Percentiles rank a stretch among this genome's conserved stretches.
Evolutionary conservation across 352 stramenopile genomes (phyloP).

Genomic region (Pythium rishiriense): DNA sequence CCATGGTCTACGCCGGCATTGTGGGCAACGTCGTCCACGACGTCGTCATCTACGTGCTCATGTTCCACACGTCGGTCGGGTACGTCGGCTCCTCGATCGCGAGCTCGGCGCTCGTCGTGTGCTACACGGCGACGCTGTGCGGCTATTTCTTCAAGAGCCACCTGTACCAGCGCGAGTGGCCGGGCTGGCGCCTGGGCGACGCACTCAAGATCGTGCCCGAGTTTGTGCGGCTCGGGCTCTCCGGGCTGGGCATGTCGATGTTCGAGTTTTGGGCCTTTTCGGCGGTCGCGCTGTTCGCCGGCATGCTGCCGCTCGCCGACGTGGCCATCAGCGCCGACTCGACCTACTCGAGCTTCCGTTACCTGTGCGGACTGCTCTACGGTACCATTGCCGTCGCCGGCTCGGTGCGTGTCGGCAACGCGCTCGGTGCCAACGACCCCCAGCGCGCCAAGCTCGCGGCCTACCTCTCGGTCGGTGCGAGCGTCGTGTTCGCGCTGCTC

Average conservation of each 20-base stretch:
- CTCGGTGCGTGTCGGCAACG: constrained; percentile 85
- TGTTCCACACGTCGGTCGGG: constrained; percentile 75
- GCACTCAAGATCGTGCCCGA: constrained; percentile 64
- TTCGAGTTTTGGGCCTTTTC: constrained; percentile 89
- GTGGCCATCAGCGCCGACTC: constrained; percentile 86
- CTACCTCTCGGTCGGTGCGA: constrained; percentile 55
- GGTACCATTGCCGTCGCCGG: constrained; percentile 63
- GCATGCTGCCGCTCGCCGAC: constrained; percentile 71
- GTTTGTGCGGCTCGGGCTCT: constrained; percentile 78
- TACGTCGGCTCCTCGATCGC: constrained; percentile 82
- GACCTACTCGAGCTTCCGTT: constrained; percentile 75
- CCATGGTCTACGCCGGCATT: constrained; percentile 80
- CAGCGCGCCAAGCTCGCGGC: constrained; percentile 68
- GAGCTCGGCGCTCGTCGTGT: constrained; percentile 47
- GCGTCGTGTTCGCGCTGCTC: constrained; percentile 39
- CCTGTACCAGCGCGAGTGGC: constrained; percentile 71
- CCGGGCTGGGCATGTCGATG: constrained; percentile 82
- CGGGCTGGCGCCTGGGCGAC: constrained; percentile 67
- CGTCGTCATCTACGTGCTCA: constrained; percentile 82
- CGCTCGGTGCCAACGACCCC: constrained; percentile 79
- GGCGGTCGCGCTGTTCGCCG: constrained; percentile 64
- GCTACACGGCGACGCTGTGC: constrained; percentile 65
- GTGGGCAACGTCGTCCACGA: constrained; percentile 80
- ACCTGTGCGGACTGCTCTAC: constrained; percentile 73
- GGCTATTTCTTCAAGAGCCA: constrained; percentile 68